Conservation (phyloP, 306 rosid genomes). For the Cucumis melo region DNA sequence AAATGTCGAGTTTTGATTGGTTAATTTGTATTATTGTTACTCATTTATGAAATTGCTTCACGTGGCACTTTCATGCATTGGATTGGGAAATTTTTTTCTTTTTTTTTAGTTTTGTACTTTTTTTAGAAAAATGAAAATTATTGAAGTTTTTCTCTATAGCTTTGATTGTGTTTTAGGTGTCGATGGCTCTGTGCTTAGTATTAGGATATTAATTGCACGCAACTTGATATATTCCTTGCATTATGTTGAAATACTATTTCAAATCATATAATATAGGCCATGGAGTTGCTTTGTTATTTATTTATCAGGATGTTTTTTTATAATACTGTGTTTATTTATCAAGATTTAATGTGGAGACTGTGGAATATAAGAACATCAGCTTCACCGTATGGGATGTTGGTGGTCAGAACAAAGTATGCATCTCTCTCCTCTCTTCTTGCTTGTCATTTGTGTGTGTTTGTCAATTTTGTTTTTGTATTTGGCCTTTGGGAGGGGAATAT, state of each 20-base stretch:
- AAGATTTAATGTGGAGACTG: conserved; percentile 21
- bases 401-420: conserved; percentile 57
- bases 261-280: neutral
- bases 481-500: neutral
- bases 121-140: neutral
- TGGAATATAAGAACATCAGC: conserved; percentile 75
- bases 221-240: neutral
- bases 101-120: neutral
- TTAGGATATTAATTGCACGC: neutral
- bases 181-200: neutral
- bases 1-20: neutral
- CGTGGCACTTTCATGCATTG: neutral
- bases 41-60: neutral
- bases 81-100: neutral
- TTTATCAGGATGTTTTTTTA: neutral
- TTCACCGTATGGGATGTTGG: conserved; percentile 79
- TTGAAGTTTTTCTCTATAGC: neutral
- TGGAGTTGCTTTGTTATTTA: neutral
- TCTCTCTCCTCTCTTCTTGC: neutral
- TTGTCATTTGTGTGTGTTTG: neutral
- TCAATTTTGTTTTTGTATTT: neutral
- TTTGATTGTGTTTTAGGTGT: neutral
- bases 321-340: conserved; percentile 11
- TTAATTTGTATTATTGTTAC: neutral
- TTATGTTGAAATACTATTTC: neutral